Evolutionary conservation across 768 basidiomycete species (phyloP).

Genomic region (Tylopilus sp.): DNA sequence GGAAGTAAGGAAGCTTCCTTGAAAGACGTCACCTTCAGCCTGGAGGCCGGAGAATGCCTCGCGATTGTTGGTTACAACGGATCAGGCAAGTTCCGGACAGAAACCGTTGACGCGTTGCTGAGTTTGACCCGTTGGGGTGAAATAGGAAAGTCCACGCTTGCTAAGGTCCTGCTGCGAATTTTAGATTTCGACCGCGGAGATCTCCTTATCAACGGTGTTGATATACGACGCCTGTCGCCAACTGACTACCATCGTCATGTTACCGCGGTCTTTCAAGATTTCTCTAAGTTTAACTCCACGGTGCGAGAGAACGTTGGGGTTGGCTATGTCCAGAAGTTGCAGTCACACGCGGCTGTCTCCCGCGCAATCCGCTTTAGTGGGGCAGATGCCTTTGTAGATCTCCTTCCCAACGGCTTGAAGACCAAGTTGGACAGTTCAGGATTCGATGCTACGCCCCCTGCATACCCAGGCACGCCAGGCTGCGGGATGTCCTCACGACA

Average conservation of each 20-base stretch:
- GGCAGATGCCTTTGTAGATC: slow-evolving; percentile 60
- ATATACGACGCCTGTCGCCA: slow-evolving; percentile 63
- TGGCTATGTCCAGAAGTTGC: slow-evolving; percentile 65
- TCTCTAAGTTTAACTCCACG: slow-evolving; percentile 75
- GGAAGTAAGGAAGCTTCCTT: slow-evolving; percentile 66
- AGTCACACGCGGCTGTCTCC: slow-evolving; percentile 52
- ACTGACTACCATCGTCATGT: slow-evolving; percentile 69
- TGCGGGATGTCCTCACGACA: slow-evolving; percentile 33
- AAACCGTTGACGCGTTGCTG: slow-evolving; percentile 8
- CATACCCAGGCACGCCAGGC: slow-evolving; percentile 28
- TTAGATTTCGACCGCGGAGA: slow-evolving; percentile 70
- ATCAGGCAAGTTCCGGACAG: slow-evolving; percentile 50
- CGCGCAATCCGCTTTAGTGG: slow-evolving; percentile 70
- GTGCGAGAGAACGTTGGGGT: slow-evolving; percentile 85
- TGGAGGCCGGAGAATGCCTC: slow-evolving; percentile 73
- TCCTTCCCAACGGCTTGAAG: slow-evolving; percentile 68
- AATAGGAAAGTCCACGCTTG: slow-evolving; percentile 83
- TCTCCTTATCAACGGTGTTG: slow-evolving; percentile 65
- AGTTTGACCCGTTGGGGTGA: slow-evolving; percentile 3
- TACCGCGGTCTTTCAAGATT: slow-evolving; percentile 84
- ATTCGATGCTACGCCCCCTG: slow-evolving; percentile 45
- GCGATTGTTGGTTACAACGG: slow-evolving; percentile 87
- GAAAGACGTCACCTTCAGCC: slow-evolving; percentile 62
- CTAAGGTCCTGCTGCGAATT: slow-evolving; percentile 76
- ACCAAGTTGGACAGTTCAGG: slow-evolving; percentile 67